phyloP scores from a whole-genome alignment of 345 rosid genomes.

The Bretschneidera sinensis region DNA sequence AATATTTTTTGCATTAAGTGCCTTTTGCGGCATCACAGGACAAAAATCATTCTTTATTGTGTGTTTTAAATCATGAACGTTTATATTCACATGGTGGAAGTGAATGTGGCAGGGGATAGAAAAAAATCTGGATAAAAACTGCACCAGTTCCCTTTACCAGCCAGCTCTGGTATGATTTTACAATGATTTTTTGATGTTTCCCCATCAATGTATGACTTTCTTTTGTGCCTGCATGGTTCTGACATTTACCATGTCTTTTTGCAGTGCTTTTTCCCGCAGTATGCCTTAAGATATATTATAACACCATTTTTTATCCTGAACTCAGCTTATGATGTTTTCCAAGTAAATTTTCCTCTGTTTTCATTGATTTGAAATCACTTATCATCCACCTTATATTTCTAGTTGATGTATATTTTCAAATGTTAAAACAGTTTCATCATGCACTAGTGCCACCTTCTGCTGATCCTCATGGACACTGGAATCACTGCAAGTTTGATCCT shows the following conservation, averaged over 20 bases:
- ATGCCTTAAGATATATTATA: slow-evolving; percentile 51
- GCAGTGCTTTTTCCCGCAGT: slow-evolving; percentile 95
- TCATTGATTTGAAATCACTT: slow-evolving; percentile 2
- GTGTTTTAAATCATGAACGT: neutral
- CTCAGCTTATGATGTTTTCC: slow-evolving; percentile 88
- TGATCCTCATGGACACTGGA: slow-evolving; percentile 67
- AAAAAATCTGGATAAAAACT: slow-evolving; percentile 53
- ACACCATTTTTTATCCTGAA: slow-evolving; percentile 81
- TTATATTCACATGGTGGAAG: slow-evolving; percentile 4
- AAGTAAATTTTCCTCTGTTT: slow-evolving; percentile 36
- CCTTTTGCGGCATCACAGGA: neutral
- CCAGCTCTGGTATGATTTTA: slow-evolving; percentile 58
- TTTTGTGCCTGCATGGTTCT: neutral
- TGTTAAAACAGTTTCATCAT: slow-evolving; percentile 65
- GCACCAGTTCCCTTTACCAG: slow-evolving; percentile 37
- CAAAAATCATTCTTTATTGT: neutral
- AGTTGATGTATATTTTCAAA: neutral
- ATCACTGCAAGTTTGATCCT: slow-evolving; percentile 57
- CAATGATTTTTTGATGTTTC: neutral
- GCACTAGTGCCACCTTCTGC: slow-evolving; percentile 78
- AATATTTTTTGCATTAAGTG: too few relatives aligned
- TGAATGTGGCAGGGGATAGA: slow-evolving; percentile 52
- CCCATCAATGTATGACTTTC: neutral
- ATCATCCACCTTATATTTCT: neutral
- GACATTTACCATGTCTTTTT: slow-evolving; percentile 13